Evolutionary conservation across 2,329 filamentous ascomycete species (phyloP), one percentile per base, ranked within the genome.

Genomic region (Ophiobolus disseminans): DNA sequence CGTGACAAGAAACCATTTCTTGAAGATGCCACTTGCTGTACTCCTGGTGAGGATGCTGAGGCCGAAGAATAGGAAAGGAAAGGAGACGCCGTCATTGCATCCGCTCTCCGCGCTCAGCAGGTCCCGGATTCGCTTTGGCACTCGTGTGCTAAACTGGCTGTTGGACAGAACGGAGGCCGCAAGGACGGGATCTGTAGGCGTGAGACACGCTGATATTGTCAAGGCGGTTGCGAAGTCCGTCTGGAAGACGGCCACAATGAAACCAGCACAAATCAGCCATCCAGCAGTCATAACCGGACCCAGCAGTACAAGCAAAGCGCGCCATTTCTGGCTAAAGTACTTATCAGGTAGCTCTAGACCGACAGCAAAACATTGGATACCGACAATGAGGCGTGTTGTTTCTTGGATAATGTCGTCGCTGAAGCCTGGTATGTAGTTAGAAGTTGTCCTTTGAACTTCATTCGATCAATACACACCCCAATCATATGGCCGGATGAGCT

Each of bases 141-240:
- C 76, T 11, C 82, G 63, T 1, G 71, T 70, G 44, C 77, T 80
- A 69, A 84, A 84, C 39, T 76, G 78, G 22, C 77, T 79, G 55
- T 82, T 80, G 2, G 76, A 75, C 10, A 84, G 70, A 2, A 84
- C 80, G 17, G 75, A 78, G 3, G 81, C 78, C 1, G 81, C 79
- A 10, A 84, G 69, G 0, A 84, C 80, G 0, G 81, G 81, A 66
- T 84, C 82, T 0, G 82, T 84, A 1, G 81, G 82, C 0, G 81
- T 82, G 2, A 84, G 71, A 56, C 80, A 83, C 3, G 82, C 82
- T 0, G 77, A 77, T 19, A 84, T 77, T 4, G 80, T 75, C 30
- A 83, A 59, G 1, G 80, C 76, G 1, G 79, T 79, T 0, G 75
- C 61, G 22, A 77, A 57, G 38, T 76, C 71, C 0, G 74, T 78